Percentiles rank a stretch among this genome's conserved stretches.
Conservation (phyloP, 2,329 filamentous ascomycete genomes). For the Pyricularia sp. region DNA sequence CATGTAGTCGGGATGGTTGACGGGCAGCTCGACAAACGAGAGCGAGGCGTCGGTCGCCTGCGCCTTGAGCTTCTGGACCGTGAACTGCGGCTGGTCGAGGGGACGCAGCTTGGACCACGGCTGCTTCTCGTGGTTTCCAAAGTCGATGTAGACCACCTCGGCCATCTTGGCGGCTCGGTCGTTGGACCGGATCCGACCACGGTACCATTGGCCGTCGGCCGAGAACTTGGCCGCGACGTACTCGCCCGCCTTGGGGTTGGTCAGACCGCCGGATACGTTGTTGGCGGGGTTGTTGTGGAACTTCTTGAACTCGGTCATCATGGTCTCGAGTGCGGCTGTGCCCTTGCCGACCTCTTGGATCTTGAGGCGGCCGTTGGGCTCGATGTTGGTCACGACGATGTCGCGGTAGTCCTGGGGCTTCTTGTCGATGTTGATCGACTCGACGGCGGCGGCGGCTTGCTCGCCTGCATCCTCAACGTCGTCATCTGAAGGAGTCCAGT, state of each 20-base stretch:
- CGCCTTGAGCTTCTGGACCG: conserved; percentile 68
- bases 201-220: conserved; percentile 88
- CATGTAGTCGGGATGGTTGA: conserved; percentile 68
- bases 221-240: conserved; percentile 87
- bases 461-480: conserved; percentile 42
- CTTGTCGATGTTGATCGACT: conserved; percentile 46
- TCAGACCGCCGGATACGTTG: conserved; percentile 54
- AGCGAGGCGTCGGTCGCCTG: conserved; percentile 84
- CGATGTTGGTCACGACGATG: conserved; percentile 84
- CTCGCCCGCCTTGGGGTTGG: conserved; percentile 82
- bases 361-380: conserved; percentile 74
- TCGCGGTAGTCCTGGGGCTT: conserved; percentile 81
- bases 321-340: conserved; percentile 71
- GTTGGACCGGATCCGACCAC: conserved; percentile 81
- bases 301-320: conserved; percentile 85
- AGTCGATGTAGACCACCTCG: conserved; percentile 92
- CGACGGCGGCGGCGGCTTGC: conserved; percentile 32
- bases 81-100: conserved; percentile 73
- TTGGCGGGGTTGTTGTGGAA: conserved; percentile 85
- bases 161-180: conserved; percentile 83
- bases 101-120: conserved; percentile 77
- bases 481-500: conserved; percentile 75
- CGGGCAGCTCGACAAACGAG: conserved; percentile 80
- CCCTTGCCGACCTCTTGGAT: conserved; percentile 83
- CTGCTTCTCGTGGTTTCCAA: conserved; percentile 85